A percentile compares a stretch with the other conserved stretches of the same genome.
These are phyloP conservation scores for Trametes cingulata DNA, from an alignment of 768 basidiomycete genomes.

Conservation along the genomic window DNA sequence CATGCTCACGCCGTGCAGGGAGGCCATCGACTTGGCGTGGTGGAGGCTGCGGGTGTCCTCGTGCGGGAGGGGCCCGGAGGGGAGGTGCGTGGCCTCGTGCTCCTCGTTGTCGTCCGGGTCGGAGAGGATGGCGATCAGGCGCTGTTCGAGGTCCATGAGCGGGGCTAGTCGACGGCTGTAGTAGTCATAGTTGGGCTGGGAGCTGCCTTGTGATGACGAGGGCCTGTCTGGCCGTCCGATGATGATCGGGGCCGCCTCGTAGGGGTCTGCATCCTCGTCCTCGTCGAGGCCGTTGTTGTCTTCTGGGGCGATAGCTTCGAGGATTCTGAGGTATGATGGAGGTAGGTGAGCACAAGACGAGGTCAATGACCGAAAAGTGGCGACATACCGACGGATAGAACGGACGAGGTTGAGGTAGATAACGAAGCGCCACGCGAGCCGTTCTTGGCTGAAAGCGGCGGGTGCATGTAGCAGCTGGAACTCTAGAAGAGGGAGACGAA, in stretches of 20 bases:
- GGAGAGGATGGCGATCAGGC: constrained; percentile 64
- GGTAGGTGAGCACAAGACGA: constrained; percentile 2
- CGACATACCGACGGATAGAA: constrained; percentile 67
- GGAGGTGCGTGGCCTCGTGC: constrained; percentile 58
- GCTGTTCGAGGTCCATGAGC: constrained; percentile 67
- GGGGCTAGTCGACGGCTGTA: constrained; percentile 68
- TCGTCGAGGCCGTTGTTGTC: constrained; percentile 56
- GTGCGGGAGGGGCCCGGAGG: constrained; percentile 26
- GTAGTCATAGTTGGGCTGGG: constrained; percentile 58
- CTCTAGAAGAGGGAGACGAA: constrained; percentile 51
- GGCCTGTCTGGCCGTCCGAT: constrained; percentile 41
- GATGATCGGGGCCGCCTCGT: constrained; percentile 53
- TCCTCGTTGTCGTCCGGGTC: constrained; percentile 64
- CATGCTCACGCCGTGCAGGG: constrained; percentile 6
- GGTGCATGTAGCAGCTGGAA: constrained; percentile 83
- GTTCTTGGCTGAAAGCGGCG: constrained; percentile 73
- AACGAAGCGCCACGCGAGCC: constrained; percentile 84
- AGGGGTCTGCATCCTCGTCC: constrained; percentile 52
- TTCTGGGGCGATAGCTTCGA: constrained; percentile 73
- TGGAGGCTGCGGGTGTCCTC: constrained; percentile 12
- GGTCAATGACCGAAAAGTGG: constrained; percentile 5
- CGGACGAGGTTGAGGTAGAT: constrained; percentile 87
- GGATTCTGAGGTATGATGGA: constrained; percentile 48
- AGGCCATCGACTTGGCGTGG: constrained; percentile 9
- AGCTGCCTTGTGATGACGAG: constrained; percentile 47